Evolutionary conservation across 306 rosid species (phyloP), one percentile per base, ranked within the genome.

Genomic region (Sicyos baderoa): DNA sequence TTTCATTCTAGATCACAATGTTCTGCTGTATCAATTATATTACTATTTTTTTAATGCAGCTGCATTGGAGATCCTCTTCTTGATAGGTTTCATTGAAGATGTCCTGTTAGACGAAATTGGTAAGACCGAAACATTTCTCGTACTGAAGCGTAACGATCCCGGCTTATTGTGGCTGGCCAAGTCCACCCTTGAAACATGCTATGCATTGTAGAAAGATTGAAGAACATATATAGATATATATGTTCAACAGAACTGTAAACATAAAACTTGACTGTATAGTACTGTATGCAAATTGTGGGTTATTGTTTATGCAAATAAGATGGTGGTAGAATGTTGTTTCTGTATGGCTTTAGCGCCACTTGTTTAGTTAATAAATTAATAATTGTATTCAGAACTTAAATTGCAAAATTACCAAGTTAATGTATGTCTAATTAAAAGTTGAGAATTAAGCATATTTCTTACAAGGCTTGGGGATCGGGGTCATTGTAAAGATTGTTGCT

Each of bases 81-180:
- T 79, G 79, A 74, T 86, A 71, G 99, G 97, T 70, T 90, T 90
- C 74, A 82, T 77, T 6, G 99, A 93, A 80, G 95, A 84, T 76
- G 80, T 85, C 3, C 58, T 82, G 71, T 60, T 73, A 54, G 85
- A 86, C 45, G 86, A 88, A 79, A 57, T 86, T 44, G 97, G 98
- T 58, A 88, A 75, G 61, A 54, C 83, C 42, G 93, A 93, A 78
- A 81, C 88, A 14, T 88, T 87, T 71, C 79, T 93, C 16, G 94
- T 88, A 84, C 77, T 93, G 86, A 88, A 88, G 84, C 79, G 96
- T 71, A 81, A 93, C 64, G 99, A 93, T 81, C 99, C 91, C 1
- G 97, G 90, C 58, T 77, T 93, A 67, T 75, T 93, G 82, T 93
- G 99, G 99, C 90, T 90, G 72, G 99, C 97, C 70, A 90, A 93